These are phyloP conservation scores for Albizia julibrissin DNA, from an alignment of 306 rosid species.

Conservation along the genomic window DNA sequence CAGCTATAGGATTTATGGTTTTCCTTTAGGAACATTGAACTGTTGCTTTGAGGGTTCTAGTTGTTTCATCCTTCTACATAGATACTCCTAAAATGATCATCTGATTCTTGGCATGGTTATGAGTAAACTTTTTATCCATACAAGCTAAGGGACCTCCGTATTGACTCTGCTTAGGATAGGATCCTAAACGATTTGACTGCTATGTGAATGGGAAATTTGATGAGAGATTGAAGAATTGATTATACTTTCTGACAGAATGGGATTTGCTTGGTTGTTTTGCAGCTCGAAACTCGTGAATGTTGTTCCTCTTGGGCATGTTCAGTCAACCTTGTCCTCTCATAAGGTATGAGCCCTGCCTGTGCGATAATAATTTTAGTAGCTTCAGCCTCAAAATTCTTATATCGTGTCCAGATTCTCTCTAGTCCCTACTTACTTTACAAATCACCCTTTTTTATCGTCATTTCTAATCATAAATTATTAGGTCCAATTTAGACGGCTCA, in stretches of 20 bases:
- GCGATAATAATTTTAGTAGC: background rate
- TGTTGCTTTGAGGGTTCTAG: slow-evolving; percentile 10
- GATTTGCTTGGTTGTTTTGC: background rate
- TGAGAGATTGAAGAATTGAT: background rate
- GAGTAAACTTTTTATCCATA: background rate
- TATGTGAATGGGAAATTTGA: background rate
- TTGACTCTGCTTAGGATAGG: background rate
- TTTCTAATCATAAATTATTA: background rate
- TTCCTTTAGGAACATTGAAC: background rate
- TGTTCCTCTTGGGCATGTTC: background rate
- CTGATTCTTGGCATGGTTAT: background rate
- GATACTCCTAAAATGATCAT: background rate
- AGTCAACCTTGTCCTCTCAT: background rate
- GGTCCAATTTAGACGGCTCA: background rate
- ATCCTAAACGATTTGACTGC: background rate
- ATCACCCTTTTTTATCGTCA: background rate
- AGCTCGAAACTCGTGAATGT: background rate
- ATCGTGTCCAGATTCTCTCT: background rate
- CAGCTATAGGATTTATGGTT: slow-evolving; percentile 1
- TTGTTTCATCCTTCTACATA: background rate
- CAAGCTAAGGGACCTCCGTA: background rate
- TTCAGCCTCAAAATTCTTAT: background rate
- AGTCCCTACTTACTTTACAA: background rate
- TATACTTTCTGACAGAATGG: background rate
- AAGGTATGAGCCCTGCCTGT: background rate